These are phyloP conservation scores for Paraconiothyrium sp. DNA, from an alignment of 2,329 filamentous ascomycete species.

Conservation along the genomic window DNA sequence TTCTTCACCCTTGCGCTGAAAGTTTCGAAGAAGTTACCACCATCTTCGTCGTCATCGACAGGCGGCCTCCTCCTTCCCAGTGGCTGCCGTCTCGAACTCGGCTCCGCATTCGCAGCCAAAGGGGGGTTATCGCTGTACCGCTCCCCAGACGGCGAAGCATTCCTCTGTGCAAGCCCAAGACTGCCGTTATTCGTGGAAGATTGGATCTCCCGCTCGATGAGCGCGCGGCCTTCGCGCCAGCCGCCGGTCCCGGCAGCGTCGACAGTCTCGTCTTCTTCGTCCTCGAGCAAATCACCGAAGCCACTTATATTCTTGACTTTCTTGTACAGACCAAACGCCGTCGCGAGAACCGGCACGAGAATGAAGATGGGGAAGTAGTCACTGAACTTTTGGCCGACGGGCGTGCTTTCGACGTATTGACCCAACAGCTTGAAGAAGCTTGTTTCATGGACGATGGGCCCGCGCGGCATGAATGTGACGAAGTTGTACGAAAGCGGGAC, in stretches of 20 bases:
- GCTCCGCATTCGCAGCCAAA: constrained; percentile 20
- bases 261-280: constrained; percentile 72
- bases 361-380: constrained; percentile 89
- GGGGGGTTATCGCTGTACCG: constrained; percentile 37
- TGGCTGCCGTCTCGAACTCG: constrained; percentile 23
- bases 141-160: constrained; percentile 28
- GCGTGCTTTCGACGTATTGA: constrained; percentile 81
- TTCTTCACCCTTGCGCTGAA: constrained; percentile 89
- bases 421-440: constrained; percentile 91
- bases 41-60: constrained; percentile 66
- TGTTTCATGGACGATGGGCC: constrained; percentile 74
- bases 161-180: constrained; percentile 40
- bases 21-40: constrained; percentile 84
- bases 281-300: constrained; percentile 80
- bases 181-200: constrained; percentile 49
- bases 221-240: constrained; percentile 89
- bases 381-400: constrained; percentile 84
- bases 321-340: constrained; percentile 89
- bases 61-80: constrained; percentile 34
- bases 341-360: constrained; percentile 83
- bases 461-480: constrained; percentile 81
- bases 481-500: constrained; percentile 97
- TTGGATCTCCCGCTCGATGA: constrained; percentile 83
- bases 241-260: constrained; percentile 77
- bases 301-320: constrained; percentile 80